Evolutionary conservation across 1,139 yeast genomes (phyloP).

Genomic region (Protomyces gravidus): DNA sequence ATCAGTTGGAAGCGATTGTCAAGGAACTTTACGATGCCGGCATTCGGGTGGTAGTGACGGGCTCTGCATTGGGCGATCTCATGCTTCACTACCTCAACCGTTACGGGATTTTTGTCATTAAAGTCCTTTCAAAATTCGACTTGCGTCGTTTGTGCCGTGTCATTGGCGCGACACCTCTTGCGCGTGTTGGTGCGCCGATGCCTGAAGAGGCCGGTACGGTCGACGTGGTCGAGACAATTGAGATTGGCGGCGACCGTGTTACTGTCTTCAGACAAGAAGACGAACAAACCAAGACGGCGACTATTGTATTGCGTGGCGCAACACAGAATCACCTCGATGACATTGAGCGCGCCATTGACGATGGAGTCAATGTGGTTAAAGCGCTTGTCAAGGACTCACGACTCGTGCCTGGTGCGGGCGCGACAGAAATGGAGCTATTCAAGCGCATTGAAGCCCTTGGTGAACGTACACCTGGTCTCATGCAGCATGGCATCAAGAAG

Average conservation of each 20-base stretch:
- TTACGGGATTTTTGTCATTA: constrained; percentile 74
- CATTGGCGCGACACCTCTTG: constrained; percentile 95
- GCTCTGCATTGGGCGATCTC: constrained; percentile 85
- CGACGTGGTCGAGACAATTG: constrained; percentile 83
- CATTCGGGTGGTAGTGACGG: constrained; percentile 82
- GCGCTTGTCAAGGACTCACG: constrained; percentile 76
- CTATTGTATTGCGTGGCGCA: constrained; percentile 92
- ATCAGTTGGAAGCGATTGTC: constrained; percentile 77
- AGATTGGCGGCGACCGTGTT: constrained; percentile 96
- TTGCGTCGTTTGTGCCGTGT: constrained; percentile 90
- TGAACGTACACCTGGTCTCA: constrained; percentile 86
- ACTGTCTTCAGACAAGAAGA: constrained; percentile 75
- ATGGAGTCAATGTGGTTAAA: constrained; percentile 89
- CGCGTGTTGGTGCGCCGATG: constrained; percentile 91
- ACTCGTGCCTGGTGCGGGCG: constrained; percentile 94
- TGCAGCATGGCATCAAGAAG: constrained; percentile 89
- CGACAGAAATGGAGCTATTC: constrained; percentile 86
- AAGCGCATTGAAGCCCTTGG: constrained; percentile 76
- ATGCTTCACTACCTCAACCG: constrained; percentile 91
- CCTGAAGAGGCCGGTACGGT: constrained; percentile 89
- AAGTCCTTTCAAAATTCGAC: constrained; percentile 90
- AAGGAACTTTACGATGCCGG: constrained; percentile 82
- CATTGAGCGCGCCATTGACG: constrained; percentile 94
- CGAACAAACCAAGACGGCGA: constrained; percentile 70
- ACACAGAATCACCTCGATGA: constrained; percentile 94